A percentile compares a stretch with the other conserved stretches of the same genome.
phyloP scores from a whole-genome alignment of 108 stramenopile genomes.

The Discostella pseudostelligera region DNA sequence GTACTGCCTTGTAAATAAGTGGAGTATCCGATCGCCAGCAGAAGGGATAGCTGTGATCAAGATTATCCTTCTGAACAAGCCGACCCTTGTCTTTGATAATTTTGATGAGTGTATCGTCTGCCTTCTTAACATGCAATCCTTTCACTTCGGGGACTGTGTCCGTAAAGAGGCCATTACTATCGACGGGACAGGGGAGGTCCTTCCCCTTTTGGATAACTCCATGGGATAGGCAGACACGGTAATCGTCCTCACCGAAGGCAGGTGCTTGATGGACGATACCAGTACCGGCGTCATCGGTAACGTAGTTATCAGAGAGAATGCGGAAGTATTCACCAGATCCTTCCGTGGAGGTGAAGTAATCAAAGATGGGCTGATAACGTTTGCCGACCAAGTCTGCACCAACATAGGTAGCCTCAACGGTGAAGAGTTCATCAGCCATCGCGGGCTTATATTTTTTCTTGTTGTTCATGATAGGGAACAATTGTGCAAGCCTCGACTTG shows the following conservation, averaged over 20 bases:
- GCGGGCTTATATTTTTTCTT: slow-evolving; percentile 95
- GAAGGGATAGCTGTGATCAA: slow-evolving; percentile 97
- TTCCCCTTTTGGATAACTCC: slow-evolving; percentile 91
- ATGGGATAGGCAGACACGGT: slow-evolving; percentile 96
- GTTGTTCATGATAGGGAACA: slow-evolving; percentile 92
- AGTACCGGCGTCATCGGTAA: slow-evolving; percentile 98
- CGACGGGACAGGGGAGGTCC: slow-evolving; percentile 95
- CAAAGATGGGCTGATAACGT: slow-evolving; percentile 92
- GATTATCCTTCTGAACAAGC: slow-evolving; percentile 88
- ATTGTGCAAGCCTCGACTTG: slow-evolving; percentile 83
- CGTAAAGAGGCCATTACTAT: slow-evolving; percentile 93
- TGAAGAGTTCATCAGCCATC: slow-evolving; percentile 85
- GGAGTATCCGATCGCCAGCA: slow-evolving; percentile 99
- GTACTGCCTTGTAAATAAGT: slow-evolving; percentile 99
- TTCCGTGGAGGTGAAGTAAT: slow-evolving; percentile 73
- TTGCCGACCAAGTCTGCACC: slow-evolving; percentile 93
- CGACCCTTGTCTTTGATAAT: slow-evolving; percentile 85
- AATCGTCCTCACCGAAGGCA: slow-evolving; percentile 99
- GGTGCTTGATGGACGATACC: slow-evolving; percentile 99
- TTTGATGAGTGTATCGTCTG: slow-evolving; percentile 90
- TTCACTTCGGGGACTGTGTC: slow-evolving; percentile 79
- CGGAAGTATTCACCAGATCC: slow-evolving; percentile 72
- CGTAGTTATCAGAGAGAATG: slow-evolving; percentile 91
- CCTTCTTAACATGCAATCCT: slow-evolving; percentile 94
- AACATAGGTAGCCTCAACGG: slow-evolving; percentile 61